Evolutionary conservation across 2,329 filamentous ascomycete genomes (phyloP).

Genomic region (Verruconis gallopava): DNA sequence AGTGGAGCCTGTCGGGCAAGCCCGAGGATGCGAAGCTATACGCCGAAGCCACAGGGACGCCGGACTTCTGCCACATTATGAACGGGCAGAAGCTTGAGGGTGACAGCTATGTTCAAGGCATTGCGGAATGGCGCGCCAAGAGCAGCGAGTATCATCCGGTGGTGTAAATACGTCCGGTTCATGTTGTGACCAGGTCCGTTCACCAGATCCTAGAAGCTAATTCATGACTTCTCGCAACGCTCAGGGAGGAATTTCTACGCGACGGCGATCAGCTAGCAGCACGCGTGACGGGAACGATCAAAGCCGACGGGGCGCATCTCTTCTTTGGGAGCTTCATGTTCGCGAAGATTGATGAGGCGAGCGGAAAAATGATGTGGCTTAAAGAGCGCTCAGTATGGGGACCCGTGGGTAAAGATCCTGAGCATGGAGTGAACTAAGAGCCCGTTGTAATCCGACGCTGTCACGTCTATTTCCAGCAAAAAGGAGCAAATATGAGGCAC

Average conservation of each 20-base stretch:
- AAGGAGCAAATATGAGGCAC: too few species aligned
- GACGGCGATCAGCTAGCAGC: constrained; percentile 21
- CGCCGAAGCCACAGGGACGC: neutral
- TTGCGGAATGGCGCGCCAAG: constrained; percentile 19
- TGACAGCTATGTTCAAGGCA: constrained; percentile 15
- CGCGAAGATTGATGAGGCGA: constrained; percentile 17
- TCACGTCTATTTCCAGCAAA: too few species aligned
- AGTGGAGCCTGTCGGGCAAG: neutral
- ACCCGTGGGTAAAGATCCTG: constrained; percentile 8
- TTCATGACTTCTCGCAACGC: too few species aligned
- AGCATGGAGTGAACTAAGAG: constrained; percentile 7
- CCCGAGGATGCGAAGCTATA: neutral
- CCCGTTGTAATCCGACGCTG: too few species aligned
- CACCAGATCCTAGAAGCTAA: too few species aligned
- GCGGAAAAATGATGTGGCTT: constrained; percentile 19
- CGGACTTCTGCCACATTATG: neutral
- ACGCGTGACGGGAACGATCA: constrained; percentile 20
- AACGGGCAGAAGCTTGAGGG: constrained; percentile 16
- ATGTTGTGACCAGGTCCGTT: too few species aligned
- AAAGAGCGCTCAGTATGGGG: constrained; percentile 20
- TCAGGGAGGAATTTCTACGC: constrained; percentile 20
- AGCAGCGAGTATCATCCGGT: constrained; percentile 18
- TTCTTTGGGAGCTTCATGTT: constrained; percentile 22
- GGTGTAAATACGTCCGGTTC: constrained; percentile 16
- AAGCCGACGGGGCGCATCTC: constrained; percentile 16